Percentiles rank a stretch among this genome's conserved stretches.
phyloP scores from a whole-genome alignment of 805 yeast genomes.

The Yarrowia deformans region DNA sequence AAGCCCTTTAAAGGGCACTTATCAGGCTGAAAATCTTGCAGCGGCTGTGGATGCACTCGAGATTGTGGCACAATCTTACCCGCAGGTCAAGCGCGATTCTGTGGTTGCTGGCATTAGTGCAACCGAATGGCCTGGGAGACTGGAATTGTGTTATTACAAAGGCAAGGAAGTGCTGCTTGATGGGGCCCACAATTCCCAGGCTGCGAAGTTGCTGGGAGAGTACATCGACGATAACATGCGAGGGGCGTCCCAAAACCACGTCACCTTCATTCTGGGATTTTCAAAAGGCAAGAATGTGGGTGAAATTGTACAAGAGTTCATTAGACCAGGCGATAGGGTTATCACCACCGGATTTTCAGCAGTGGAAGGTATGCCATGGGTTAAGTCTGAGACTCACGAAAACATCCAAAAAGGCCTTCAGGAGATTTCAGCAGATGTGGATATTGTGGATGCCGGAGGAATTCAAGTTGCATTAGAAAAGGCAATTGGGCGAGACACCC shows the following conservation, averaged over 20 bases:
- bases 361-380: slow-evolving; percentile 97
- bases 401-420: slow-evolving; percentile 43
- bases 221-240: slow-evolving; percentile 54
- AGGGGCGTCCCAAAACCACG: slow-evolving; percentile 44
- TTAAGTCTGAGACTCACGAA: slow-evolving; percentile 52
- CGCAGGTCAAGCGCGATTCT: slow-evolving; percentile 49
- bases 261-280: slow-evolving; percentile 73
- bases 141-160: slow-evolving; percentile 58
- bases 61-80: slow-evolving; percentile 47
- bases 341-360: slow-evolving; percentile 67
- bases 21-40: slow-evolving; percentile 73
- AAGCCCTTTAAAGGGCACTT: slow-evolving; percentile 72
- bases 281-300: slow-evolving; percentile 73
- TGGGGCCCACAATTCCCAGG: slow-evolving; percentile 92
- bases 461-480: slow-evolving; percentile 40
- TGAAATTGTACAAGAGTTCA: slow-evolving; percentile 59
- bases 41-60: slow-evolving; percentile 69
- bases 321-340: slow-evolving; percentile 62
- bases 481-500: slow-evolving; percentile 42
- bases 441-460: neutral
- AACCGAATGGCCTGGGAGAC: slow-evolving; percentile 87
- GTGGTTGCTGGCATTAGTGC: slow-evolving; percentile 53
- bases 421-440: neutral
- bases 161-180: slow-evolving; percentile 63
- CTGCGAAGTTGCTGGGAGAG: slow-evolving; percentile 73